phyloP scores from a whole-genome alignment of 78 protist genomes.

The Chrysochromulina parva region DNA sequence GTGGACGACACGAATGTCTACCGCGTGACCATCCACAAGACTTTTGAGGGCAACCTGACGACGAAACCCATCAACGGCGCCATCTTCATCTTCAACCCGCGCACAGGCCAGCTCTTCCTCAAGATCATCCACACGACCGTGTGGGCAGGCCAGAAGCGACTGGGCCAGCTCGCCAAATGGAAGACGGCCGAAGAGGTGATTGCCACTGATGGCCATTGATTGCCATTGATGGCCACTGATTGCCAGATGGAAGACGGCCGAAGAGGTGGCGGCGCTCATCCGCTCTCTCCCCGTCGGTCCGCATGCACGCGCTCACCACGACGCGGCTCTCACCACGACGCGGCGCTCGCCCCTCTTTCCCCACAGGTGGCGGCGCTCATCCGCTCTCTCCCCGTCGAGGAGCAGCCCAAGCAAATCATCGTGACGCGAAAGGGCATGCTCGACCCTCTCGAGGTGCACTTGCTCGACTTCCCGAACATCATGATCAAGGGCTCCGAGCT shows the following conservation, averaged over 20 bases:
- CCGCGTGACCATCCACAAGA: slow-evolving; percentile 98
- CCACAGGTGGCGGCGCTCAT: slow-evolving; percentile 94
- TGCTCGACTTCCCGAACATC: slow-evolving; percentile 96
- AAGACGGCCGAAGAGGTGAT: slow-evolving; percentile 87
- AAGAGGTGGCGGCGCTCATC: slow-evolving; percentile 98
- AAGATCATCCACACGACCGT: slow-evolving; percentile 98
- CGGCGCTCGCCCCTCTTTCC: no score
- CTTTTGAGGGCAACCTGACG: slow-evolving; percentile 90
- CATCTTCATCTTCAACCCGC: slow-evolving; percentile 98
- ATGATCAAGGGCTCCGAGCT: slow-evolving; percentile 98
- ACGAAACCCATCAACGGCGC: slow-evolving; percentile 99
- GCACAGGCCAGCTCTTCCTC: slow-evolving; percentile 98
- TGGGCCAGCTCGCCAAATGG: slow-evolving; percentile 97
- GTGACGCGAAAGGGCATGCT: slow-evolving; percentile 97
- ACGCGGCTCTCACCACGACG: no score
- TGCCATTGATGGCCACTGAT: slow-evolving; percentile 69
- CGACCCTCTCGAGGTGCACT: slow-evolving; percentile 97
- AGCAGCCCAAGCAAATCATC: slow-evolving; percentile 99
- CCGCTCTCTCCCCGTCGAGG: slow-evolving; percentile 97
- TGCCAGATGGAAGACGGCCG: slow-evolving; percentile 93
- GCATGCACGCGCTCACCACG: no score
- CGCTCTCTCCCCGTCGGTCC: slow-evolving; percentile 94
- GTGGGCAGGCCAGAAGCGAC: slow-evolving; percentile 99
- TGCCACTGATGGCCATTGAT: no score
- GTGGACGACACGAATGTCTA: slow-evolving; percentile 99